phyloP scores from a whole-genome alignment of 306 rosid genomes.

The Elaeagnus macrophylla region DNA sequence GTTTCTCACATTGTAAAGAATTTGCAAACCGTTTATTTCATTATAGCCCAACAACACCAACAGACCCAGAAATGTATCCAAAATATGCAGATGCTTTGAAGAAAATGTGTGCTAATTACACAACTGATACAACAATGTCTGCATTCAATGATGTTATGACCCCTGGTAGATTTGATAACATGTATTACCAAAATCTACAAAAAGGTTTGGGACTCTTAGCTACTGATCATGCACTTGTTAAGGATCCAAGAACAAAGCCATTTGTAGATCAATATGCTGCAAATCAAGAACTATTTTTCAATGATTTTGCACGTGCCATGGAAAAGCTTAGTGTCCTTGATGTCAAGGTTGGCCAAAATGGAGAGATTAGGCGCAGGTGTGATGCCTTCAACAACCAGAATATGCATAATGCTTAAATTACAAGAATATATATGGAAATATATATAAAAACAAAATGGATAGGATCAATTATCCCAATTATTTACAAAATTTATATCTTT shows the following conservation, averaged over 20 bases:
- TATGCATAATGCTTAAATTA: conserved; percentile 1
- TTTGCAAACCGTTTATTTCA: conserved; percentile 32
- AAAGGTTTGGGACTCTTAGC: conserved; percentile 34
- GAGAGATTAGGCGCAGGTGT: conserved; percentile 45
- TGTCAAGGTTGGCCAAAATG: conserved; percentile 32
- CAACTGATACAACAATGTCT: conserved; percentile 23
- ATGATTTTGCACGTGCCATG: conserved; percentile 34
- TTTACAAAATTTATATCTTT: no score
- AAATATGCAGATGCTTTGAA: conserved; percentile 33
- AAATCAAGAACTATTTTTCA: conserved; percentile 30
- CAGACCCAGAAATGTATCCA: conserved; percentile 42
- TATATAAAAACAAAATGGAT: not conserved
- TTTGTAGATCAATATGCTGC: conserved; percentile 31
- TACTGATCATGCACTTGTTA: conserved; percentile 27
- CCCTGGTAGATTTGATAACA: conserved; percentile 44
- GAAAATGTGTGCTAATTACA: conserved; percentile 31
- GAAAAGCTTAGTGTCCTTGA: conserved; percentile 35
- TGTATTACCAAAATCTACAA: conserved; percentile 34
- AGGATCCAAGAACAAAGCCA: conserved; percentile 34
- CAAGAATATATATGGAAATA: not conserved
- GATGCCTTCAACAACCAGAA: conserved; percentile 27
- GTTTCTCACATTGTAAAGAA: conserved; percentile 47
- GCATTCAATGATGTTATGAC: conserved; percentile 48
- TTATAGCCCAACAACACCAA: conserved; percentile 17
- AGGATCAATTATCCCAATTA: no score